These are phyloP conservation scores for Aspergillus melleus DNA, from an alignment of 2,329 filamentous ascomycete species.

Conservation along the genomic window DNA sequence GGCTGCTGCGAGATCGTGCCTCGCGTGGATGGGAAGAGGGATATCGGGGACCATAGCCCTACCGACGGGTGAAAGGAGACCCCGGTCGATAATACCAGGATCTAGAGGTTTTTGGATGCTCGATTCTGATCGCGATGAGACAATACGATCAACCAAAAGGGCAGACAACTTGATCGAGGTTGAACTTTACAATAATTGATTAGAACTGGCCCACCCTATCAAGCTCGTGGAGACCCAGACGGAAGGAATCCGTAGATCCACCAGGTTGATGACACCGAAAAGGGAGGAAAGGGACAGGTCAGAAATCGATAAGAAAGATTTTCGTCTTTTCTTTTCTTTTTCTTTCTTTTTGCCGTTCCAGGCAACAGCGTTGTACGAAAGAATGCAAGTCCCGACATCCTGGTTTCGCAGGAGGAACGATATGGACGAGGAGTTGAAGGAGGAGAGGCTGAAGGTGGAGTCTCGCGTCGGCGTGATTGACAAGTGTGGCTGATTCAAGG, in stretches of 20 bases:
- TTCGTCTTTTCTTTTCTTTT: too few species aligned
- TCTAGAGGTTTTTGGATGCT: neutral
- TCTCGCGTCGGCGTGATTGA: neutral
- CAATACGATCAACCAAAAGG: neutral
- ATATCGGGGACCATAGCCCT: neutral
- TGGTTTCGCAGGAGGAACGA: neutral
- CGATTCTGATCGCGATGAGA: too few species aligned
- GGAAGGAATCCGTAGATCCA: neutral
- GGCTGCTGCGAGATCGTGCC: neutral
- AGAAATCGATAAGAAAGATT: too few species aligned
- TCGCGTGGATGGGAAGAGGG: neutral
- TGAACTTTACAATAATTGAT: neutral
- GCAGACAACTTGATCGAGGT: neutral
- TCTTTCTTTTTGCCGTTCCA: too few species aligned
- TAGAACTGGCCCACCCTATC: neutral
- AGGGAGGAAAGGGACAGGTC: neutral
- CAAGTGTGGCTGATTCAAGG: neutral
- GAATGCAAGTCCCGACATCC: neutral
- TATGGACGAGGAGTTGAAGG: neutral
- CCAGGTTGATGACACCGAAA: neutral
- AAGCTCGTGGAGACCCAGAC: constrained; percentile 2
- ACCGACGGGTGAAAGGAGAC: neutral
- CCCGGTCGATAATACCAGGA: neutral
- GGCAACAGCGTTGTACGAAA: too few species aligned
- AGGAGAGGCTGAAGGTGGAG: neutral